Evolutionary conservation across 1,284 basidiomycete species (phyloP), one percentile per base, ranked within the genome.

Genomic region (Pholiota adiposa): DNA sequence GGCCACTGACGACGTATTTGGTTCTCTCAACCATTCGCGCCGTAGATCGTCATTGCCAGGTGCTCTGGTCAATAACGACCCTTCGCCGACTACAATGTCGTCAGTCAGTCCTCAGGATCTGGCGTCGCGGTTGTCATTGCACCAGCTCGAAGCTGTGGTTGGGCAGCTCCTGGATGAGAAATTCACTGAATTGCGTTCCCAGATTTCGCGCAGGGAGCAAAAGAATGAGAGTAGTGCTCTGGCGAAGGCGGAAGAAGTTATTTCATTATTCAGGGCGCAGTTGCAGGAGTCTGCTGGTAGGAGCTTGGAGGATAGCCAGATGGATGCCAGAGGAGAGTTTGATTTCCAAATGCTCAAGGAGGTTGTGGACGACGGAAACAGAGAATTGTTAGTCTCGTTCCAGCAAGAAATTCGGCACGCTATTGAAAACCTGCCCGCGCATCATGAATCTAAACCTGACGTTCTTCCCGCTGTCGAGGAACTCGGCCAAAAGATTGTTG

Each of bases 321-420:
- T 83, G 75, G 88, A 92, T 69, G 89, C 87, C 27, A 83, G 84
- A 21, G 89, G 88, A 27, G 90, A 92, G 64, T 74, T 92, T 25
- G 90, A 93, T 73, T 85, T 92, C 67, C 87, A 91, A 70, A 75
- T 91, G 61, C 81, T 93, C 67, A 88, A 83, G 68, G 86, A 85
- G 62, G 78, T 87, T 31, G 78, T 93, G 33, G 84, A 90, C 65
- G 82, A 88, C 67, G 83, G 85, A 14, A 87, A 91, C 44, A 78
- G 83, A 33, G 85, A 89, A 62, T 75, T 85, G 12, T 74, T 86
- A 2, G 74, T 78, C 2, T 65, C 82, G n/a, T 72, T 93, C 54
- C 84, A 85, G 67, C 78, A 75, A 11, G 88, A 92, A 66, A 72
- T 90, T 27, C 76, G 76, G 19, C 75, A 78, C 41, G 67, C 86